Evolutionary conservation across 306 rosid genomes (phyloP).

Genomic region (Medicago arabica): DNA sequence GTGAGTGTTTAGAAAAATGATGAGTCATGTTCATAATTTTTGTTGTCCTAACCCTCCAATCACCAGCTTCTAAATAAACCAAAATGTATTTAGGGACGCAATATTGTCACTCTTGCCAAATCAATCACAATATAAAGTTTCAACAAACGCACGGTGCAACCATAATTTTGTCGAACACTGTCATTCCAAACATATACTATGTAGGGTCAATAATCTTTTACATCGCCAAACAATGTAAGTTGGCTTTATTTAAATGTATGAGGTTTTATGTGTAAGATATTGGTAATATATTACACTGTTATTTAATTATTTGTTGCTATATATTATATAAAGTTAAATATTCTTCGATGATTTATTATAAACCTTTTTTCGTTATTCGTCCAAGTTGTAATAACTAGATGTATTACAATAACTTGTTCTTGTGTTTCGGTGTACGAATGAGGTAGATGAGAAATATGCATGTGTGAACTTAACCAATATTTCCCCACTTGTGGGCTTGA

Average conservation of each 20-base stretch:
- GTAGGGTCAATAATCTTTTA: background rate
- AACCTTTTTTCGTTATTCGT: background rate
- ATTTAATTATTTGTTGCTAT: background rate
- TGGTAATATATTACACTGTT: background rate
- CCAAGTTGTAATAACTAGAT: too few relatives aligned
- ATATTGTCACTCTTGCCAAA: too few relatives aligned
- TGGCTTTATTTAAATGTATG: background rate
- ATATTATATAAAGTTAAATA: too few relatives aligned
- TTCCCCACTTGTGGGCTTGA: too few relatives aligned
- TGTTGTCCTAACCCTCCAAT: background rate
- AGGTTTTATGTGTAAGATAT: background rate
- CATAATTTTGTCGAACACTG: too few relatives aligned
- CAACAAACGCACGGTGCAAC: too few relatives aligned
- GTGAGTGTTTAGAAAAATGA: too few relatives aligned
- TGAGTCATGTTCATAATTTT: background rate
- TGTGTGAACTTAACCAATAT: too few relatives aligned
- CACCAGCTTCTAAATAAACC: background rate
- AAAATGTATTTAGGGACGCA: too few relatives aligned
- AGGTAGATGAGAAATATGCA: too few relatives aligned
- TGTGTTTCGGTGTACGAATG: too few relatives aligned
- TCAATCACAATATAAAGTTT: too few relatives aligned
- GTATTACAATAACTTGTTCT: background rate
- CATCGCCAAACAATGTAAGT: background rate
- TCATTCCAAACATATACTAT: background rate
- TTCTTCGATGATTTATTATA: background rate